These are phyloP conservation scores for Puccinia polysora DNA, from an alignment of 1,284 basidiomycete species.

Conservation along the genomic window DNA sequence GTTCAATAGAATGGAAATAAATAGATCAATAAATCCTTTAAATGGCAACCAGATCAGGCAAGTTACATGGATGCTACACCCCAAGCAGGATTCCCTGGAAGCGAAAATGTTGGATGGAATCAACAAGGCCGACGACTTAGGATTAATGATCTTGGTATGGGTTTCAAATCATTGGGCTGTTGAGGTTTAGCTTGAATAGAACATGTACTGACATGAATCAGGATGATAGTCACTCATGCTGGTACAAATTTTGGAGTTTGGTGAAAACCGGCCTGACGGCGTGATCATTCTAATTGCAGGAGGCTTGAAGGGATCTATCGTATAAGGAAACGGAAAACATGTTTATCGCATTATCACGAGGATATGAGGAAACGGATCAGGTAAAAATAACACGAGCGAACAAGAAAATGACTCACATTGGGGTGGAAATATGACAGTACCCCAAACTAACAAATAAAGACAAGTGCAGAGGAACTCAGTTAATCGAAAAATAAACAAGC, in stretches of 20 bases:
- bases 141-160: not conserved
- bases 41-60: not conserved
- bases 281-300: constrained; percentile 20
- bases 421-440: constrained; percentile 15
- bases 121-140: not conserved
- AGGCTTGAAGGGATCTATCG: constrained; percentile 34
- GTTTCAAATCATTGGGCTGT: not conserved
- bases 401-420: constrained; percentile 30
- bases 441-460: constrained; percentile 9
- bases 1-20: not conserved
- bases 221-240: constrained; percentile 38
- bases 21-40: not conserved
- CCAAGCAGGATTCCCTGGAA: constrained; percentile 27
- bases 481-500: not conserved
- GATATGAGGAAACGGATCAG: not conserved
- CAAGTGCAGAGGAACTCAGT: not conserved
- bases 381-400: too few species aligned
- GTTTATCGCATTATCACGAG: not conserved
- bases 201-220: constrained; percentile 25
- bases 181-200: too few species aligned
- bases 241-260: constrained; percentile 1
- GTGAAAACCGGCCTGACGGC: constrained; percentile 16
- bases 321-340: not conserved
- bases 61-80: constrained; percentile 18
- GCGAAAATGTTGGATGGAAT: not conserved